Evolutionary conservation across 1,139 yeast genomes (phyloP).

Genomic region (Geotrichum histeridarum): DNA sequence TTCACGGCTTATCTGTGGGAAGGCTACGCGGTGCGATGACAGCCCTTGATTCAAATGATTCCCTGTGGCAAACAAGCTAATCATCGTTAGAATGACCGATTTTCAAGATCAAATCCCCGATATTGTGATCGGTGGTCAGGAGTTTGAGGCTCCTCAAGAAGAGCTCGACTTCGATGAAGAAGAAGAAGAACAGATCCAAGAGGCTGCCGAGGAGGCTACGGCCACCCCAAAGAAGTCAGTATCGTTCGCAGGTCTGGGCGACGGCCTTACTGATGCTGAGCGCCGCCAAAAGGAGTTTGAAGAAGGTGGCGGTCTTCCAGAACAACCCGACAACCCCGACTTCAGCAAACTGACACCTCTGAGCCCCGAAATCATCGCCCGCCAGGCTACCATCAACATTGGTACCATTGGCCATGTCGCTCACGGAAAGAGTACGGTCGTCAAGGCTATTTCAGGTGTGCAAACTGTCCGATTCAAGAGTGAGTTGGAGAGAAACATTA

Average conservation of each 20-base stretch:
- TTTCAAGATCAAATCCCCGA: constrained; percentile 81
- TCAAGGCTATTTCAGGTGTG: constrained; percentile 97
- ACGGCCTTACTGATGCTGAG: constrained; percentile 52
- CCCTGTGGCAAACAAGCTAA: background rate
- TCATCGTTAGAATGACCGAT: constrained; percentile 43
- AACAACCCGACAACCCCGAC: constrained; percentile 88
- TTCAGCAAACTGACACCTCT: constrained; percentile 73
- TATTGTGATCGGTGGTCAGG: constrained; percentile 73
- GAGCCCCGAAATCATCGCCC: constrained; percentile 90
- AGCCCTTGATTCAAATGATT: no score
- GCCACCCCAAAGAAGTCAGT: constrained; percentile 63
- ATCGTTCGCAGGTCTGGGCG: constrained; percentile 74
- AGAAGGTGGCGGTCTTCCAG: constrained; percentile 98
- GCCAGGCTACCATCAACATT: constrained; percentile 98
- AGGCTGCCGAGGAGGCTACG: constrained; percentile 28
- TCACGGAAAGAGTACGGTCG: constrained; percentile 98
- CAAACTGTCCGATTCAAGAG: constrained; percentile 98
- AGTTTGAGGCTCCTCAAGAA: constrained; percentile 46
- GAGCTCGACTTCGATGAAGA: constrained; percentile 49
- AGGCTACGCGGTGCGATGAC: no score
- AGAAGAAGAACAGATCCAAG: constrained; percentile 32
- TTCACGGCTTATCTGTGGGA: no score
- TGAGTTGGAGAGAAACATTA: constrained; percentile 96
- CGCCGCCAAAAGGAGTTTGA: constrained; percentile 81
- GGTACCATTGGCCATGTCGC: constrained; percentile 99